phyloP scores from a whole-genome alignment of 1,139 yeast genomes.

The Sugiyamaella sp. region DNA sequence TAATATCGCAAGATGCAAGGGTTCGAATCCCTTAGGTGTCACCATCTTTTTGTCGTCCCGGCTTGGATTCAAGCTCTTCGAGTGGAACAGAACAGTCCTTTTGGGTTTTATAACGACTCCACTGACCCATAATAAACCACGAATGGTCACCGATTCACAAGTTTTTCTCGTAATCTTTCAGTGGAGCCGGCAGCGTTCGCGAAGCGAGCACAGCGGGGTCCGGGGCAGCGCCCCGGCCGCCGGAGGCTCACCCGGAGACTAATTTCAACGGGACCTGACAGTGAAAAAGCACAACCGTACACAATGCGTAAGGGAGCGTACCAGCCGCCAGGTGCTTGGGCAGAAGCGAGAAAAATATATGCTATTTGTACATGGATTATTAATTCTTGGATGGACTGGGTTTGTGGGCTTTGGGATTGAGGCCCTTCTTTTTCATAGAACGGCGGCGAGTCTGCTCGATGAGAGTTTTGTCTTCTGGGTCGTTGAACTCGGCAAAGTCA shows the following conservation, averaged over 20 bases:
- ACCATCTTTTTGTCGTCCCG: background rate
- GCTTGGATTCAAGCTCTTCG: too few species aligned
- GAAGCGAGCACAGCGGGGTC: too few species aligned
- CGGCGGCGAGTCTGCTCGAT: conserved; percentile 76
- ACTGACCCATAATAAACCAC: too few species aligned
- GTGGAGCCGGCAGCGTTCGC: too few species aligned
- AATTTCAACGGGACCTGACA: too few species aligned
- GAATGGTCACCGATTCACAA: too few species aligned
- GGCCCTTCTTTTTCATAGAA: conserved; percentile 76
- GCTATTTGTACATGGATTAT: conserved; percentile 8
- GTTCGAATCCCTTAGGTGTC: conserved; percentile 3
- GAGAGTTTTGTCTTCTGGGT: conserved; percentile 71
- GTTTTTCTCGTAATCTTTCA: too few species aligned
- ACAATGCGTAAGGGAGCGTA: background rate
- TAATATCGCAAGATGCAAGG: conserved; percentile 2
- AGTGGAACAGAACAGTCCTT: too few species aligned
- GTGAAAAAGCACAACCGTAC: too few species aligned
- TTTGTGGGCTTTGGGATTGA: conserved; percentile 58
- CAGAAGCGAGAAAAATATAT: background rate
- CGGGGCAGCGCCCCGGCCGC: too few species aligned
- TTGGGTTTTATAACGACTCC: too few species aligned
- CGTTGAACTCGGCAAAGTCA: conserved; percentile 83
- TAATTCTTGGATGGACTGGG: conserved; percentile 10
- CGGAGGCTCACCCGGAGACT: too few species aligned
- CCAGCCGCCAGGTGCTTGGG: background rate